Evolutionary conservation across 441 rosid species (phyloP).

Genomic region (Rhodomyrtus psidioides): DNA sequence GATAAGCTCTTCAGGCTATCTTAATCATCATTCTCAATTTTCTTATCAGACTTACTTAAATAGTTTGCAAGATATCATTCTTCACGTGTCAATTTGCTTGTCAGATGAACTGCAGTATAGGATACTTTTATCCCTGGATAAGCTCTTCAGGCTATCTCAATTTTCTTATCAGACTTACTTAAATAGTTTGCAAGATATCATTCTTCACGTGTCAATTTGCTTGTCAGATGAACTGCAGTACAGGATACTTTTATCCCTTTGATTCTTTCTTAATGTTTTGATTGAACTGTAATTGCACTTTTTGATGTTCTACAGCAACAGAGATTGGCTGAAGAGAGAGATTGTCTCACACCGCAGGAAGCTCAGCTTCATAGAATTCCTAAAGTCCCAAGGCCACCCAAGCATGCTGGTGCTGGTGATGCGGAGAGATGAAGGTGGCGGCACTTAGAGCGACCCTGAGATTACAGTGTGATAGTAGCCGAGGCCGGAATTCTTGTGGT

Average conservation of each 20-base stretch:
- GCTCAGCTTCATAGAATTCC: constrained; percentile 11
- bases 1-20: neutral
- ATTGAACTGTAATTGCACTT: neutral
- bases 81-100: neutral
- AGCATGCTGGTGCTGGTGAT: constrained; percentile 10
- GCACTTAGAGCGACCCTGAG: constrained; percentile 9
- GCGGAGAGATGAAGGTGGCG: constrained; percentile 30
- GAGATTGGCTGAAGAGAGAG: constrained; percentile 35
- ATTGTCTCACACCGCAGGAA: constrained; percentile 13
- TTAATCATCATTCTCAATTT: neutral
- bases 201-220: neutral
- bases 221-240: neutral
- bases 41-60: neutral
- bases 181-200: neutral
- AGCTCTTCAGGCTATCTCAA: neutral
- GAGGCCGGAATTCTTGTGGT: constrained; percentile 6
- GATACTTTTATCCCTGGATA: neutral
- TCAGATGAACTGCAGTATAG: neutral
- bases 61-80: neutral
- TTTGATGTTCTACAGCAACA: constrained; percentile 36
- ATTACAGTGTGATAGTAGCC: neutral
- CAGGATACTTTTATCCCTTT: neutral
- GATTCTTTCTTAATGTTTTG: neutral
- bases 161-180: neutral
- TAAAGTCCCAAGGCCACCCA: constrained; percentile 8